Percentiles rank a stretch among this genome's conserved stretches.
phyloP scores from a whole-genome alignment of 345 rosid species.

The Aegle marmelos region DNA sequence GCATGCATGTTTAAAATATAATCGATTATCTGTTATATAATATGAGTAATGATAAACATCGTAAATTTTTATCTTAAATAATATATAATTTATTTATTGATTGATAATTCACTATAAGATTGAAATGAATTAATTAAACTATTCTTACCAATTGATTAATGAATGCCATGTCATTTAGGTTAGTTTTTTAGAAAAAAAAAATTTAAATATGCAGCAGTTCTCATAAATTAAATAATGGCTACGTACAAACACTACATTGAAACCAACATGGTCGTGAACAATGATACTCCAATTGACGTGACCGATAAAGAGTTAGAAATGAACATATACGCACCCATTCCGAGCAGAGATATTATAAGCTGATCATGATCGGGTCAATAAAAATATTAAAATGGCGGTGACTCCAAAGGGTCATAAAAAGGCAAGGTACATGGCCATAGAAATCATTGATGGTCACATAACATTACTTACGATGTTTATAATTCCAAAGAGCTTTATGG shows the following conservation, averaged over 20 bases:
- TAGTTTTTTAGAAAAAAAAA: no score
- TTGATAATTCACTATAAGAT: no score
- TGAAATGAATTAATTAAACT: no score
- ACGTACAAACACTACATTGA: not conserved
- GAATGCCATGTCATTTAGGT: no score
- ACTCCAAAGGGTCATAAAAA: conserved; percentile 11
- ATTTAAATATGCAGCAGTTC: accelerated
- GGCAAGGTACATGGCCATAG: not conserved
- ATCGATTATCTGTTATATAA: no score
- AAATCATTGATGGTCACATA: not conserved
- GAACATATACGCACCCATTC: not conserved
- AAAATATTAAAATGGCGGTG: conserved; percentile 18
- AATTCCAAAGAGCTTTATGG: conserved; percentile 11
- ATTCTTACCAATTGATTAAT: accelerated
- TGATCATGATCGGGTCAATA: conserved; percentile 6
- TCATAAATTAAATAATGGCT: no score
- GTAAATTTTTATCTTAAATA: no score
- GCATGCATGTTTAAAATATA: not conserved
- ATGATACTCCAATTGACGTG: not conserved
- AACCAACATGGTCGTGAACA: not conserved
- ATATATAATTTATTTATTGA: no score
- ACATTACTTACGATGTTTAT: not conserved
- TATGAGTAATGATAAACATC: no score
- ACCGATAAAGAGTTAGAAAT: not conserved
- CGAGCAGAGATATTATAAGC: not conserved